Conservation (phyloP, 805 yeast genomes). For the Yarrowia yakushimensis region DNA sequence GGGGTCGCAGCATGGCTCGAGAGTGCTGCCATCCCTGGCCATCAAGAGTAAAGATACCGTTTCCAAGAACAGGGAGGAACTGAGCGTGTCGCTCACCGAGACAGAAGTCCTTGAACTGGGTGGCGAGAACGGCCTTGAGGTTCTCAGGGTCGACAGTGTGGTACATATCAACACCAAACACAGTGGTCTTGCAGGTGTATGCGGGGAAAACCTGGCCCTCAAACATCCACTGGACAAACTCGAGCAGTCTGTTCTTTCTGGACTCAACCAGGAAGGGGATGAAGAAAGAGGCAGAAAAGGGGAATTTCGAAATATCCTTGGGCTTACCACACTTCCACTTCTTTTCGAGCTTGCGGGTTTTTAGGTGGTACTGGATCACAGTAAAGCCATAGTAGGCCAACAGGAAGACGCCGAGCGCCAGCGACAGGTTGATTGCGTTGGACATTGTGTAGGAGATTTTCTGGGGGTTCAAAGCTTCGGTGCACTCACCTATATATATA, state of each 20-base stretch:
- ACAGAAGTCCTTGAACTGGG: conserved; percentile 36
- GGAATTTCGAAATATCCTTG: conserved; percentile 15
- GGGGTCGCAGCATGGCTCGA: conserved; percentile 40
- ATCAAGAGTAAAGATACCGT: conserved; percentile 40
- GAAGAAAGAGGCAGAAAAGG: conserved; percentile 21
- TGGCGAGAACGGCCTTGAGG: conserved; percentile 37
- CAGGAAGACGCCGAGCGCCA: conserved; percentile 23
- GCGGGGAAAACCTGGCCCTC: conserved; percentile 14
- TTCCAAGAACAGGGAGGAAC: conserved; percentile 37
- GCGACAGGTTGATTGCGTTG: conserved; percentile 17
- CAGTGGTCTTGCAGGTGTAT: conserved; percentile 22
- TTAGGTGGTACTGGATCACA: background rate
- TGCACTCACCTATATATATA: conserved; percentile 1
- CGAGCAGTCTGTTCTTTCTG: conserved; percentile 17
- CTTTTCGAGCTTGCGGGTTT: background rate
- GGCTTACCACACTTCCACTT: conserved; percentile 24
- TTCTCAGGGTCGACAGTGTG: conserved; percentile 38
- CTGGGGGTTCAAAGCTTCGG: background rate
- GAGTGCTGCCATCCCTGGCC: conserved; percentile 41
- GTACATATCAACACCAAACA: conserved; percentile 24
- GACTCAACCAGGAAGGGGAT: conserved; percentile 23
- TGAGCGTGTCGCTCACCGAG: conserved; percentile 35
- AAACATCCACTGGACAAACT: conserved; percentile 20
- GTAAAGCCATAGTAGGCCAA: background rate
- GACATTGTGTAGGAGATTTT: background rate